A percentile compares a stretch with the other conserved stretches of the same genome.
These are phyloP conservation scores for Iberis amara DNA, from an alignment of 441 rosid species.

Conservation along the genomic window DNA sequence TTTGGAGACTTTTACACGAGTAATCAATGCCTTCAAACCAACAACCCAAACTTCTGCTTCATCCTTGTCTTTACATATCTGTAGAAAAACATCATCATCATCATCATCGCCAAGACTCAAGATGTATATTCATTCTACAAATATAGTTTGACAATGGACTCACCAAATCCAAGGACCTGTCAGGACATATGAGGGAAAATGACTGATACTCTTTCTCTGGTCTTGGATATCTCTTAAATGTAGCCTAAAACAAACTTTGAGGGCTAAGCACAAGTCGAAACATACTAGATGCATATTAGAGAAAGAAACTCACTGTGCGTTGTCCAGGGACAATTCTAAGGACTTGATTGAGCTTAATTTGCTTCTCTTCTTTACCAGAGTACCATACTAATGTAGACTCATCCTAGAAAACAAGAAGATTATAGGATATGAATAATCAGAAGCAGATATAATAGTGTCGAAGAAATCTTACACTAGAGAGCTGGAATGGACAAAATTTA, in stretches of 20 bases:
- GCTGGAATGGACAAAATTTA: conserved; percentile 60
- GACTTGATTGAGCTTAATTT: conserved; percentile 60
- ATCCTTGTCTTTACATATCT: conserved; percentile 69
- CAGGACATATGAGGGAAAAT: conserved; percentile 46
- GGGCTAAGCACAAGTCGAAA: conserved; percentile 13
- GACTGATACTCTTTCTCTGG: conserved; percentile 63
- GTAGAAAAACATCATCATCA: too few relatives aligned
- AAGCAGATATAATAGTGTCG: not conserved
- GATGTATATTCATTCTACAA: not conserved
- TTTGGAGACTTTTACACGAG: conserved; percentile 39
- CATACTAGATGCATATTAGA: conserved; percentile 1
- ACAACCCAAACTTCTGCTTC: conserved; percentile 79
- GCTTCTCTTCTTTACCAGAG: conserved; percentile 74
- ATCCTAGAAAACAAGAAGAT: conserved; percentile 44
- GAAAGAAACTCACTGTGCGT: conserved; percentile 67
- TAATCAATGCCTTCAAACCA: conserved; percentile 62
- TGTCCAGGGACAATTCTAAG: conserved; percentile 79
- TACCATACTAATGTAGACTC: conserved; percentile 73
- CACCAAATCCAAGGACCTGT: conserved; percentile 56
- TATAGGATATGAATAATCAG: not conserved
- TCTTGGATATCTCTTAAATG: conserved; percentile 67
- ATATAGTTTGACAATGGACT: conserved; percentile 12
- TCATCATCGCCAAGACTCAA: conserved; percentile 15
- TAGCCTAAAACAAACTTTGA: conserved; percentile 42
- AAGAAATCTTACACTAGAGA: conserved; percentile 44